Evolutionary conservation across 306 rosid genomes (phyloP), one percentile per base, ranked within the genome.

Genomic region (Sesbania bispinosa): DNA sequence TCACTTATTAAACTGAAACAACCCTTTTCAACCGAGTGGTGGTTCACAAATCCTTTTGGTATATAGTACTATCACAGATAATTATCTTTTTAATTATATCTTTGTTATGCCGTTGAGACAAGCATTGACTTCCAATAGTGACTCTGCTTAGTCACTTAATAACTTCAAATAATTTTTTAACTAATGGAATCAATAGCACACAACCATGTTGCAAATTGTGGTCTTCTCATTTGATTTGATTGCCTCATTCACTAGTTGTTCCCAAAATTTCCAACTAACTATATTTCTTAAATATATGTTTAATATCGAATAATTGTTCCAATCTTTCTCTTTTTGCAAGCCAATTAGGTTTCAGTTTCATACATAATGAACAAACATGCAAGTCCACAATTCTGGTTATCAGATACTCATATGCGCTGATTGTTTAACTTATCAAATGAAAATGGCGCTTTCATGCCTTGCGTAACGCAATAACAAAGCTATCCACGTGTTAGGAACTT

Each of bases 401-500:
- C 10, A 36, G 3, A 32, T 69, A 11, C 6, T 4, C 29, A 26
- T 16, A 53, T 36, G 14, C 46, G 57, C 10, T 18, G 6, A 58
- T 67, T 47, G 26, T 6, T 39, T 15, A 6, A 21, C 23, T 58
- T 15, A 51, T 13, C 47, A 45, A 19, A 15, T 29, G 69, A 47
- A 19, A 20, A 69, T 36, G 41, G 10, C 15, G 26, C 11, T 48
- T 51, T 51, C 59, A 20, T 41, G 39, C 6, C 16, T 52, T 61
- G 75, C 71, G 75, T 73, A 50, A 48, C 61, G 47, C 55, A 36
- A 57, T 10, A 19, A 47, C 1, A 73, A 65, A 26, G 32, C 74
- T 39, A 42, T 48, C 60, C 71, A 47, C 65, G 36, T 10, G 66
- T 20, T 38, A 13, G 23, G 10, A 73, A 58, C n/a, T 27, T 24